Conservation (phyloP, 441 rosid genomes). For the Erysimum pusillum region DNA sequence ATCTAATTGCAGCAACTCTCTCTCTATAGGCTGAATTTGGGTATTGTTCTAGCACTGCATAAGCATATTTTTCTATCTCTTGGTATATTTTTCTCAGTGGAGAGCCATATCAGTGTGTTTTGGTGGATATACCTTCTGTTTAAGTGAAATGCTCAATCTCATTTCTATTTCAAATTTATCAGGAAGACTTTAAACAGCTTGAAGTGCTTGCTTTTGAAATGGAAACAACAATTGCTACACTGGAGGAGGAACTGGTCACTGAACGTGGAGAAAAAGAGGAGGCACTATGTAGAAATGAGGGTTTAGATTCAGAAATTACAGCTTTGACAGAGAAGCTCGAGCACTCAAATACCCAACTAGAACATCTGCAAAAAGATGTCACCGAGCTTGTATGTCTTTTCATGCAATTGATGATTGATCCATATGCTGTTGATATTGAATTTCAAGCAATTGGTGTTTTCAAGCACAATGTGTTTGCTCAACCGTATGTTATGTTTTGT, state of each 20-base stretch:
- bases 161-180: slow-evolving; percentile 42
- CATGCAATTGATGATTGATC: slow-evolving; percentile 31
- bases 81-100: slow-evolving; percentile 13
- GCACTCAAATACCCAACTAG: slow-evolving; percentile 60
- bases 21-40: slow-evolving; percentile 16
- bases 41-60: slow-evolving; percentile 23
- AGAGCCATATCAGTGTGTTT: slow-evolving; percentile 28
- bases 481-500: slow-evolving; percentile 30
- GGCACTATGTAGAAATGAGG: slow-evolving; percentile 57
- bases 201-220: slow-evolving; percentile 94
- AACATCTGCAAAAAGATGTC: slow-evolving; percentile 63
- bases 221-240: slow-evolving; percentile 87
- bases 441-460: slow-evolving; percentile 27
- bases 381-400: slow-evolving; percentile 61
- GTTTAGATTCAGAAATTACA: slow-evolving; percentile 66
- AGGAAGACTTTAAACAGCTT: slow-evolving; percentile 81
- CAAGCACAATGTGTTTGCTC: slow-evolving; percentile 10
- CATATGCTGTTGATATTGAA: slow-evolving; percentile 19
- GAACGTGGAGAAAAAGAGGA: slow-evolving; percentile 70
- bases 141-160: slow-evolving; percentile 11
- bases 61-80: slow-evolving; percentile 19
- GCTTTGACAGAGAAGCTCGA: slow-evolving; percentile 56
- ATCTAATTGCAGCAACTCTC: background rate
- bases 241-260: slow-evolving; percentile 74
- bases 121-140: slow-evolving; percentile 25